Base-by-base conservation (phyloP, 352 stramenopile genomes). In the Globisporangium spinosum region DNA sequence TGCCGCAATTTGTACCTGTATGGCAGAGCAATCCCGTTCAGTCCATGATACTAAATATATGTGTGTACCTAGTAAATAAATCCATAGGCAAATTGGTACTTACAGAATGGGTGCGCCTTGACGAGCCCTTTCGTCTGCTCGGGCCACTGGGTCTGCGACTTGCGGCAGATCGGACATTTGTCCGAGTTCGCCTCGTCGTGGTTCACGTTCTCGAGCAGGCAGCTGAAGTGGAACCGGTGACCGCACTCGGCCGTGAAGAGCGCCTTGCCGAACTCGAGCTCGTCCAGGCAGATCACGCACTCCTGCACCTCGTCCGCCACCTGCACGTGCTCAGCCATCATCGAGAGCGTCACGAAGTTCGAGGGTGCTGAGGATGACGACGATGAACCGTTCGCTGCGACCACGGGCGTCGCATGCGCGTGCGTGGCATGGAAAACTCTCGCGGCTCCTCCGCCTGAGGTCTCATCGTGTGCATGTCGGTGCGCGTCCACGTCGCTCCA, bases 121-220 rank as follows among this genome's bases (percentile, higher is more conserved):
- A 93, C 85, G 9, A 95, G 84, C 7, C 87, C 87, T 56, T 88
- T 73, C 15, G 87, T 95, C 74, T 93, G 87, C 72, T 95, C 84
- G 43, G 87, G 87, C 87, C 87, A 95, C 64, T 94, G 81, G 43
- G 75, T 83, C 77, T 95, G 87, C 66, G 84, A 54, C 75, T 94
- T 90, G 70, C 87, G 84, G 79, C 87, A 95, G 69, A 95, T 95
- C 66, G 87, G 87, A 57, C 87, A 95, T 74, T 95, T 95, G 77
- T 93, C 87, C 60, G 83, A 82, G 69, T 95, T 95, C 32, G 85
- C 87, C 70, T 95, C 87, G 75, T 95, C 87, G 74, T 95, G 85
- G 74, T 95, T 95, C 35, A 95, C 85, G 70, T 95, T 95, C 79
- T 95, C 87, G 35, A 95, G 68, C 61, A 95, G 66, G 66, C 87